These are phyloP conservation scores for Aplosporella prunicola DNA, from an alignment of 2,329 filamentous ascomycete genomes.

Conservation along the genomic window DNA sequence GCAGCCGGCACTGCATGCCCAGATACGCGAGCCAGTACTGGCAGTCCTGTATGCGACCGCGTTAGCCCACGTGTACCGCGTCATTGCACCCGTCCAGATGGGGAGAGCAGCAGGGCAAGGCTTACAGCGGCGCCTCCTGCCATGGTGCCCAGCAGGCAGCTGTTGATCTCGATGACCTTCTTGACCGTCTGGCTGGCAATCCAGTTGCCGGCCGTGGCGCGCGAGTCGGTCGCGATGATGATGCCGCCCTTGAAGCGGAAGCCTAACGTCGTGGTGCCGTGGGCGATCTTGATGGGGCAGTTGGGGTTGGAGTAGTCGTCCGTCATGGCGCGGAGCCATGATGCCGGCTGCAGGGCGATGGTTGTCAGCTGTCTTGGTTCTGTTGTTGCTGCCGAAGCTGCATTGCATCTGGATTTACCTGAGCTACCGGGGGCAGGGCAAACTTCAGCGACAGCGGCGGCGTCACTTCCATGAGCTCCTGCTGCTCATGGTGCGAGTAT, in stretches of 20 bases:
- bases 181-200: constrained; percentile 99
- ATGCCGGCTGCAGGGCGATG: constrained; percentile 57
- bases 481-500: constrained; percentile 63
- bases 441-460: constrained; percentile 85
- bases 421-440: constrained; percentile 83
- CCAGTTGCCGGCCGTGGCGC: constrained; percentile 96
- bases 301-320: constrained; percentile 95
- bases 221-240: constrained; percentile 94
- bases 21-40: constrained; percentile 99
- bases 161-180: constrained; percentile 99
- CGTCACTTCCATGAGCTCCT: constrained; percentile 58
- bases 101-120: constrained; percentile 14
- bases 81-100: background rate
- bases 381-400: background rate
- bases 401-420: constrained; percentile 47
- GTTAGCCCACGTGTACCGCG: constrained; percentile 15
- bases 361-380: background rate
- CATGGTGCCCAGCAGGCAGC: constrained; percentile 89
- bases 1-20: constrained; percentile 96
- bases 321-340: constrained; percentile 93
- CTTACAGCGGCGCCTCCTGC: constrained; percentile 86
- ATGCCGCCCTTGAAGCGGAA: constrained; percentile 98
- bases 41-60: constrained; percentile 57
- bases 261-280: constrained; percentile 94
- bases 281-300: constrained; percentile 98